Evolutionary conservation across 1,284 basidiomycete species (phyloP).

Genomic region (Polyporus tsugae): DNA sequence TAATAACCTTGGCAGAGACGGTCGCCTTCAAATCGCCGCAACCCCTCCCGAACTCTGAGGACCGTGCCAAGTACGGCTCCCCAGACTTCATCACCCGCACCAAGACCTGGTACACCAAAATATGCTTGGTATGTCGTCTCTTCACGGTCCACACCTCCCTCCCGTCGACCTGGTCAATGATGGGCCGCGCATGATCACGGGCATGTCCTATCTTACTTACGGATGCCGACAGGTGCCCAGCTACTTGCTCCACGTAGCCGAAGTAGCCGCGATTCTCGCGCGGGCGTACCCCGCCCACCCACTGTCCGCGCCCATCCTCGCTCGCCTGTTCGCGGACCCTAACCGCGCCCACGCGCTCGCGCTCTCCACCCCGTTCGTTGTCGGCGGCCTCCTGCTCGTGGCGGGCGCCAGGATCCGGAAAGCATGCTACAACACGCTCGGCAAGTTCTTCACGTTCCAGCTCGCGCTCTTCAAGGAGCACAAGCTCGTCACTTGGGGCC

Average conservation of each 20-base stretch:
- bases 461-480: constrained; percentile 9
- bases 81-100: constrained; percentile 1
- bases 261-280: not conserved
- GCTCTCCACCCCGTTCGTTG: constrained; percentile 1
- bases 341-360: not conserved
- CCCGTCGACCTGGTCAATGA: not conserved
- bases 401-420: not conserved
- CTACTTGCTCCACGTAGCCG: not conserved
- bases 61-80: not conserved
- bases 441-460: constrained; percentile 3
- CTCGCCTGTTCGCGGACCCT: constrained; percentile 8
- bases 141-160: not conserved
- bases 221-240: not conserved
- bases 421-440: not conserved
- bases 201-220: not conserved
- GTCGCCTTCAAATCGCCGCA: not conserved
- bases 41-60: not conserved
- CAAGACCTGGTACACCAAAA: not conserved
- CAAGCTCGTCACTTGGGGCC: constrained; percentile 4
- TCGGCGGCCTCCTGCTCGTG: constrained; percentile 8
- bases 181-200: not conserved
- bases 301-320: not conserved
- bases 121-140: not conserved
- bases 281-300: not conserved
- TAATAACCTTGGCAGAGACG: not conserved